Conservation (phyloP, 1,139 yeast genomes). For the Suhomyces choctaworum region DNA sequence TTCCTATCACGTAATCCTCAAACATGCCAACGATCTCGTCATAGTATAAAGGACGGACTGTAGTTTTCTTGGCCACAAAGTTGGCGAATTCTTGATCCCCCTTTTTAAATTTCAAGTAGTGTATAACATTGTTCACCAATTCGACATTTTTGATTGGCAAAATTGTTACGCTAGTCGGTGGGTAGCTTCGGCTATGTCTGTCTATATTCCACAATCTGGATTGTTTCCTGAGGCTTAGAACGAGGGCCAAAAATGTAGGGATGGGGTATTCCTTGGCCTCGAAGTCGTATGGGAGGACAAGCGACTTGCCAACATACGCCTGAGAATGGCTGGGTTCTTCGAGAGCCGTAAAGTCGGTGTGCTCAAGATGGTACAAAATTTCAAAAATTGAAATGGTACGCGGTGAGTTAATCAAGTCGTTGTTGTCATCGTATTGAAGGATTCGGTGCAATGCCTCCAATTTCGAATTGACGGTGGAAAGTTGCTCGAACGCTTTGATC, state of each 20-base stretch:
- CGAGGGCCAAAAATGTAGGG: constrained; percentile 43
- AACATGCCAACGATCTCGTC: constrained; percentile 41
- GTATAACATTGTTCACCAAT: constrained; percentile 30
- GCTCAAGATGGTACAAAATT: constrained; percentile 37
- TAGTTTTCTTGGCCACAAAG: constrained; percentile 11
- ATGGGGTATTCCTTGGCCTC: constrained; percentile 21
- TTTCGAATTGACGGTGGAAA: constrained; percentile 26
- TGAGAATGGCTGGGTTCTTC: constrained; percentile 24
- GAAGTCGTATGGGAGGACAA: constrained; percentile 8
- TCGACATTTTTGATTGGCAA: constrained; percentile 43
- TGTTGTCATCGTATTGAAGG: constrained; percentile 50
- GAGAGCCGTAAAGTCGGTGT: constrained; percentile 21
- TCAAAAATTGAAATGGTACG: constrained; percentile 52
- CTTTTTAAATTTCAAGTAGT: constrained; percentile 28
- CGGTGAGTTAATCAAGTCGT: constrained; percentile 39
- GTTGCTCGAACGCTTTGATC: constrained; percentile 22
- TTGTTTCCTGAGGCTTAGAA: constrained; percentile 49
- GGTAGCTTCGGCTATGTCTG: constrained; percentile 29
- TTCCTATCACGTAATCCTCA: constrained; percentile 52
- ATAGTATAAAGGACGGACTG: constrained; percentile 27
- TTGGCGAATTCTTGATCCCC: constrained; percentile 25
- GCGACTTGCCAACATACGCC: constrained; percentile 20
- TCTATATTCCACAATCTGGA: constrained; percentile 46
- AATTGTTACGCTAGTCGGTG: constrained; percentile 49
- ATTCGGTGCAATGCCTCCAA: constrained; percentile 56